Evolutionary conservation across 2,329 filamentous ascomycete genomes (phyloP), one percentile per base, ranked within the genome.

Genomic region (Juglanconis oblonga): DNA sequence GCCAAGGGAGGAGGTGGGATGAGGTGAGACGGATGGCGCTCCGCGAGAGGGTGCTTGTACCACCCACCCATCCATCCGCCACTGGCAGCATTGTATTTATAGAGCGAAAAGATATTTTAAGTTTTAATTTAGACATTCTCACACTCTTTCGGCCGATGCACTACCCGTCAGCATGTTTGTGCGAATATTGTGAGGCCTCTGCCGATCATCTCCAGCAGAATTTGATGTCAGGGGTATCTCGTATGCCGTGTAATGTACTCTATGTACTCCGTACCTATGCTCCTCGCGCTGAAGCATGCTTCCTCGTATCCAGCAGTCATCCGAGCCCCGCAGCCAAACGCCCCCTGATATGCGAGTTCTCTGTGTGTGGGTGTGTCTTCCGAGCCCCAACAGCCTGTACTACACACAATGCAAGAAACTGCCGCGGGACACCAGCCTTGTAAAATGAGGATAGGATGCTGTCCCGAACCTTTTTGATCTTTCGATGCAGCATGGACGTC

Each of bases 181-280:
- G 36, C 8, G 8, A 40, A 40, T 8, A 40, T 8, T 8, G 36
- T 13, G 36, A 40, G 8, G 13, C 36, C 36, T 40, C 13, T 40
- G 36, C 36, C 2, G 36, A 40, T 35, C 33, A 2, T 24, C 17
- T 24, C 17, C 17, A 24, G 17, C 17, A 24, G 17, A 2, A 24
- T 2, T 24, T 24, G 17, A 44, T 56, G 33, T 36, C 13, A 32
- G n/a, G 52, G 56, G 51, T 55, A 59, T 62, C 47, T 52, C 36
- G 35, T 40, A 59, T 62, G 47, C 52, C 36, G 40, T 57, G 38
- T 52, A 40, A 31, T 59, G 42, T 52, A 44, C 33, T 42, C 45
- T 51, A 59, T 32, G 13, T 45, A 42, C 57, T 55, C 13, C 31
- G 45, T 17, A 54, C 24, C 35, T 35, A 49, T 17, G 38, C 38